Base-by-base conservation (phyloP, 2,329 filamentous ascomycete genomes). In the Microdochium nivale region DNA sequence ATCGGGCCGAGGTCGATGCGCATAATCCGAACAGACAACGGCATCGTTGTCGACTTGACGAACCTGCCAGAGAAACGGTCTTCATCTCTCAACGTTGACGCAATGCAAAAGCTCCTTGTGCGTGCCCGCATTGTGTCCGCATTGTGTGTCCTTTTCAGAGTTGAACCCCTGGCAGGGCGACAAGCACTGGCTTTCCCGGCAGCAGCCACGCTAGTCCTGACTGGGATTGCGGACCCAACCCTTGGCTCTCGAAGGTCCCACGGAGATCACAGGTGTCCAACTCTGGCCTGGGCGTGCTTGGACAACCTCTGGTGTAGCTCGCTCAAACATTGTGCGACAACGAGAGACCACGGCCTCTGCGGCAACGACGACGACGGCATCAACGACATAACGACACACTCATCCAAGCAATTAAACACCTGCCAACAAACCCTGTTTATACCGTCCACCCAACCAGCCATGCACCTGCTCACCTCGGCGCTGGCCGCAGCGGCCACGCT, bases 401-500 rank as follows among this genome's bases (percentile, higher is more conserved):
- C 27, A 30, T 44, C 19, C 13, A 37, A 5, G 30, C 14, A 5
- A 19, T 5, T n/a, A 40, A 40, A 13, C 35, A 5, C 7, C 35
- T 11, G n/a, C 35, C 14, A 40, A 7, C 7, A 11, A 11, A 11
- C 5, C 16, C 19, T 5, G 14, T 35, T 48, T 21, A n/a, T 40
- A 23, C 35, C 50, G 51, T 25, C 46, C 48, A 51, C 49, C 48
- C 43, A 48, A 57, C 48, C 54, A 49, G 64, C 53, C 53, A 76
- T 77, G 73, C 63, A 72, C 33, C 66, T 76, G 55, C 66, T 68
- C 53, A 67, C 70, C 11, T 68, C 75, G 52, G 64, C 67, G 53
- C 58, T 72, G 59, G 63, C 69, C 50, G 56, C 68, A 52, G 72
- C 73, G 55, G 77, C 78, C 58, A 74, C 75, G 63, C 69, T 88